Evolutionary conservation across 1,284 basidiomycete species (phyloP).

Genomic region (Athelia sp.): DNA sequence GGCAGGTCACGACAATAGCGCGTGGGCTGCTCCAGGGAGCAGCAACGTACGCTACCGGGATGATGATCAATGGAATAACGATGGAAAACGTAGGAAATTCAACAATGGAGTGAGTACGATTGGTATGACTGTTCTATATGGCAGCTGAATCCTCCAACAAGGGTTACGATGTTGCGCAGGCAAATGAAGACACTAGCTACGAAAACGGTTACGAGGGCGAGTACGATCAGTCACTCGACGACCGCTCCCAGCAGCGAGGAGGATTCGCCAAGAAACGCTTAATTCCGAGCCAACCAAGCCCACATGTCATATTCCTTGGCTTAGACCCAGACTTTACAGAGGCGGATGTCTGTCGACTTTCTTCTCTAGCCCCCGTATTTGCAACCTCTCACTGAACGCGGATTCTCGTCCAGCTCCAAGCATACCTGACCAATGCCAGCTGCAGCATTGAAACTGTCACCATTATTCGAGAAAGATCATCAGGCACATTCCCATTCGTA

Average conservation of each 20-base stretch:
- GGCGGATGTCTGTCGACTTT: slow-evolving; percentile 70
- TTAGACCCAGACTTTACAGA: slow-evolving; percentile 87
- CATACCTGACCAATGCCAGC: slow-evolving; percentile 68
- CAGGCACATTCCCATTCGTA: slow-evolving; percentile 87
- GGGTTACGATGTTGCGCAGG: slow-evolving; percentile 43
- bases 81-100: slow-evolving; percentile 73
- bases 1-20: slow-evolving; percentile 36
- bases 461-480: slow-evolving; percentile 89
- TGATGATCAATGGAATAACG: slow-evolving; percentile 55
- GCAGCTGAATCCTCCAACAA: slow-evolving; percentile 20
- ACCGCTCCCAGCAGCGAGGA: slow-evolving; percentile 34
- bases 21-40: slow-evolving; percentile 37
- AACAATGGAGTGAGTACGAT: slow-evolving; percentile 58
- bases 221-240: slow-evolving; percentile 40
- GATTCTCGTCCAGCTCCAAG: slow-evolving; percentile 57
- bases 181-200: slow-evolving; percentile 36
- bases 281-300: slow-evolving; percentile 74
- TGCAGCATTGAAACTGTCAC: slow-evolving; percentile 80
- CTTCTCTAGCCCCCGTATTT: slow-evolving; percentile 26
- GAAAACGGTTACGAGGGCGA: slow-evolving; percentile 27
- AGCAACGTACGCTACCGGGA: slow-evolving; percentile 49
- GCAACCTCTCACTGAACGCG: slow-evolving; percentile 29
- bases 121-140: not conserved
- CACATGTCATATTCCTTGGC: slow-evolving; percentile 89
- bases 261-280: slow-evolving; percentile 63